These are phyloP conservation scores for Babesia divergens DNA, from an alignment of 169 alveolate genomes.

Conservation along the genomic window DNA sequence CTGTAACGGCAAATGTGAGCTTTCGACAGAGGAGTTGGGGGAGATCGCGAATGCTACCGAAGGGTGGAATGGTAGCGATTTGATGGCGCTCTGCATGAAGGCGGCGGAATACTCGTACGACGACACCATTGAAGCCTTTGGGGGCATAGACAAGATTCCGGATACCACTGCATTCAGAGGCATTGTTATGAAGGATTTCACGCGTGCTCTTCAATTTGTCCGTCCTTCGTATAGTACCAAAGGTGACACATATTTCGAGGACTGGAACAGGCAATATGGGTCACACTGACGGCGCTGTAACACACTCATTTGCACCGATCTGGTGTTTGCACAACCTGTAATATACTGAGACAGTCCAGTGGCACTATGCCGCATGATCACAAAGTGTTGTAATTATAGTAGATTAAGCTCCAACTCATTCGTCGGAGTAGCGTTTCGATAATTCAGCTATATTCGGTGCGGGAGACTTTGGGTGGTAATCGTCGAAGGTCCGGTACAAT, in stretches of 20 bases:
- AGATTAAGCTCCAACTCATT: background rate
- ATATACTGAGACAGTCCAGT: too few species aligned
- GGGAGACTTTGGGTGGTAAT: slow-evolving; percentile 43
- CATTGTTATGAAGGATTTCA: slow-evolving; percentile 77
- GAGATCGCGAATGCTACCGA: slow-evolving; percentile 67
- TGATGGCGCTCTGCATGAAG: slow-evolving; percentile 77
- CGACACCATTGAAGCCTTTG: slow-evolving; percentile 78
- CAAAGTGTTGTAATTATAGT: background rate
- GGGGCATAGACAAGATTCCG: slow-evolving; percentile 81
- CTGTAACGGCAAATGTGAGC: slow-evolving; percentile 68
- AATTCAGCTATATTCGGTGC: background rate
- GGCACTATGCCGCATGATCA: too few species aligned
- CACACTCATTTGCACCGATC: too few species aligned
- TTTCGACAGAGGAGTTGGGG: slow-evolving; percentile 76
- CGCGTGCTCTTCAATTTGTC: slow-evolving; percentile 72
- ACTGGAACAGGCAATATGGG: slow-evolving; percentile 44
- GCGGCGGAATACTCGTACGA: slow-evolving; percentile 87
- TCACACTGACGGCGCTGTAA: slow-evolving; percentile 21
- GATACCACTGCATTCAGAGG: slow-evolving; percentile 79
- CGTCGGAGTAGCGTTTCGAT: slow-evolving; percentile 8
- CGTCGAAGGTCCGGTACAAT: slow-evolving; percentile 21
- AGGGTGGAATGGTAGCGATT: slow-evolving; percentile 87
- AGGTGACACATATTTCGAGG: slow-evolving; percentile 25
- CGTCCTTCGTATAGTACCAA: slow-evolving; percentile 68
- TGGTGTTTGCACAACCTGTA: too few species aligned